Base-by-base conservation (phyloP, 2,329 filamentous ascomycete species). In the Hirsutella thompsonii region DNA sequence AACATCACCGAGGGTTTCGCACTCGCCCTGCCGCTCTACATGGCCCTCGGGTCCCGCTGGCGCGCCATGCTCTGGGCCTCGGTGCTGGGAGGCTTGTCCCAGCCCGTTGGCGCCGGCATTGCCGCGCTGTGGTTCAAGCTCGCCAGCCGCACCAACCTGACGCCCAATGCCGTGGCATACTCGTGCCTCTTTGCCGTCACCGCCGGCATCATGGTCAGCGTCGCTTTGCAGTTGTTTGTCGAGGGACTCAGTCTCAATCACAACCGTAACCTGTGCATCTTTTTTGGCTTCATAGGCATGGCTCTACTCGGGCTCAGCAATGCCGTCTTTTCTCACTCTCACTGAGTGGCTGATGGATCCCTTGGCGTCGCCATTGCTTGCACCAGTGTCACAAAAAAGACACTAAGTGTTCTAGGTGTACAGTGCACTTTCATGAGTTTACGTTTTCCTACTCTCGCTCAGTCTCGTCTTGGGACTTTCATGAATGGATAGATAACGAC, bases 1-100 rank as follows among this genome's bases (percentile, higher is more conserved):
- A 98, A 96, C 64, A 94, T 98, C 54, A 89, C 87, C 21, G 92
- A 98, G 64, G 92, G 92, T 2, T 96, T 96, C 57, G 86, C 89
- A 46, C 83, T 98, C 73, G 87, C 88, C 0, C 66, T 98, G 1
- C 92, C 92, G 0, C 70, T 98, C 0, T 98, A 94, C 61, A 83
- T 98, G 53, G 92, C 92, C 1, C 75, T 95, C 26, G 75, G 81
- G 46, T 90, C 80, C 44, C 81, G 88, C 36, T 66, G 76, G 55
- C 82, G 80, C 52, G 90, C 92, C 16, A 92, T 96, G 66, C 62
- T 83, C 44, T 93, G 86, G 79, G 81, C 84, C 4, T 81, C 83
- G 9, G 58, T 94, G 0, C 69, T 98, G 0, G 92, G 92, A 10
- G 92, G 92, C 0, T 67, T 92, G 5, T 87, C 79, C 39, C 92